Percentiles rank a stretch among this genome's conserved stretches.
Evolutionary conservation across 345 rosid genomes (phyloP).

Genomic region (Psidium friedrichsthalianum): DNA sequence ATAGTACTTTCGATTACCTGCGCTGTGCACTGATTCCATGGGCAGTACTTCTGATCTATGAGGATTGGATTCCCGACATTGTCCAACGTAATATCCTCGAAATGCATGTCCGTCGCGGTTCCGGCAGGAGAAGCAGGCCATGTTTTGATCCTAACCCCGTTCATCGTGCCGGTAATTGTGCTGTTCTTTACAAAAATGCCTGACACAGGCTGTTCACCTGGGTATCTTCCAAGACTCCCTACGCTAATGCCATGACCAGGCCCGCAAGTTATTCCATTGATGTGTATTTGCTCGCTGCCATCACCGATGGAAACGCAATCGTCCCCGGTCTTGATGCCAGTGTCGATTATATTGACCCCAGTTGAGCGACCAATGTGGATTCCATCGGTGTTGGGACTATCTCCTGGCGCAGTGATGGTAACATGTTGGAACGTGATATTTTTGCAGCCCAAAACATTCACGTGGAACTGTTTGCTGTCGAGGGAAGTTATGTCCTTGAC

Average conservation of each 20-base stretch:
- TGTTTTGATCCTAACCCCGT: constrained; percentile 49
- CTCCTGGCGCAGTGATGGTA: constrained; percentile 22
- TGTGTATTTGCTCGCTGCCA: constrained; percentile 16
- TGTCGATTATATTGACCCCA: constrained; percentile 16
- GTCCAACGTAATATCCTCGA: constrained; percentile 19
- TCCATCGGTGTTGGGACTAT: constrained; percentile 57
- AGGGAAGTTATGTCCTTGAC: constrained; percentile 18
- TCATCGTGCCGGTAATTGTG: constrained; percentile 15
- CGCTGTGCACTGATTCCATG: constrained; percentile 1
- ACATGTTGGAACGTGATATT: constrained; percentile 23
- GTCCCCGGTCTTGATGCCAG: constrained; percentile 43
- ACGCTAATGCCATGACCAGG: constrained; percentile 70
- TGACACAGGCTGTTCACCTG: constrained; percentile 18
- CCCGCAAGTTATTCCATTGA: constrained; percentile 33
- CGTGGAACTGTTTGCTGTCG: constrained; percentile 46
- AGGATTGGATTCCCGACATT: constrained; percentile 19
- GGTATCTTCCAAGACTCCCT: constrained; percentile 45
- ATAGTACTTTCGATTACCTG: background rate
- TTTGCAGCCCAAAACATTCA: constrained; percentile 28
- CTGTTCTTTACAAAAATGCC: constrained; percentile 23
- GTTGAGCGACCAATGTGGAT: constrained; percentile 47
- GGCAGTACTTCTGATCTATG: constrained; percentile 34
- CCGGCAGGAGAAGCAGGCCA: constrained; percentile 34
- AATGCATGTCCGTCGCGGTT: constrained; percentile 16
- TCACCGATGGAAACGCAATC: constrained; percentile 57